These are phyloP conservation scores for Cryptococcus maquisensis DNA, from an alignment of 1,284 basidiomycete genomes.

Conservation along the genomic window DNA sequence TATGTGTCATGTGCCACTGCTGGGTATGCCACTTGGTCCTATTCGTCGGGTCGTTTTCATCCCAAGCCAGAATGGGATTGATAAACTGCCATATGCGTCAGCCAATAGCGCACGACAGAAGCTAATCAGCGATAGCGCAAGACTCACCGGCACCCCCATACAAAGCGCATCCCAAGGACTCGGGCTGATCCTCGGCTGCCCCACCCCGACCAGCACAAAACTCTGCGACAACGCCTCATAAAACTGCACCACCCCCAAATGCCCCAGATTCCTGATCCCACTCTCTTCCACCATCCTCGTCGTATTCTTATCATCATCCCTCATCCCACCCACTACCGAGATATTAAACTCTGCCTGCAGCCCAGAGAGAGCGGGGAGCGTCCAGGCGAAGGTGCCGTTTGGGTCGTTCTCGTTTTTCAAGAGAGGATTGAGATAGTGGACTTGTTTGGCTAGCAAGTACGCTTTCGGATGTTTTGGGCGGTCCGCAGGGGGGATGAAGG, in stretches of 20 bases:
- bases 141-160: conserved; percentile 36
- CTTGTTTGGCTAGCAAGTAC: conserved; percentile 45
- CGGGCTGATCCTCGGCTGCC: conserved; percentile 31
- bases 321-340: conserved; percentile 24
- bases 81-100: conserved; percentile 41
- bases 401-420: neutral
- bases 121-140: neutral
- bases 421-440: conserved; percentile 29
- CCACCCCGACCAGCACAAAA: conserved; percentile 33
- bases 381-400: conserved; percentile 27
- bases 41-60: conserved; percentile 39
- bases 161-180: conserved; percentile 40
- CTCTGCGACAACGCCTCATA: conserved; percentile 21
- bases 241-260: conserved; percentile 33
- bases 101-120: neutral
- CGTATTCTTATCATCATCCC: conserved; percentile 22
- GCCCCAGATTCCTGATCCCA: conserved; percentile 26
- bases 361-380: conserved; percentile 16
- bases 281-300: conserved; percentile 10
- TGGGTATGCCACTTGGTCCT: conserved; percentile 44
- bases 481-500: conserved; percentile 14
- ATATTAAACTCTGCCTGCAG: conserved; percentile 19
- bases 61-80: conserved; percentile 48
- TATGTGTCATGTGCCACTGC: conserved; percentile 41
- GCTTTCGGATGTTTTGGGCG: conserved; percentile 31